Percentiles rank a stretch among this genome's conserved stretches.
Conservation (phyloP, 352 stramenopile genomes). For the Phytopythium sindhum region DNA sequence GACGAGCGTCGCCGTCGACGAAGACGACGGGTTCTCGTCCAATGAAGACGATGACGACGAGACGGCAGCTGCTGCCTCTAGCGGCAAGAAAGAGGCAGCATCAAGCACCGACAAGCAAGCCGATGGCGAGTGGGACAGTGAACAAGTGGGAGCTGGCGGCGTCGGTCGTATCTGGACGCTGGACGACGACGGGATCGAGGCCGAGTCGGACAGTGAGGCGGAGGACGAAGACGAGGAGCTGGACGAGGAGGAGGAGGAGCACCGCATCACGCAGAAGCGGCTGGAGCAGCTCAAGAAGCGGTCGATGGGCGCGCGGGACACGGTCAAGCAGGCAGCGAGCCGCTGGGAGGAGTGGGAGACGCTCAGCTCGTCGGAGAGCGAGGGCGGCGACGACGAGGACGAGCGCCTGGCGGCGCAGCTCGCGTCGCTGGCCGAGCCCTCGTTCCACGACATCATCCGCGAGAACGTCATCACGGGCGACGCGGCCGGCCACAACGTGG, state of each 20-base stretch:
- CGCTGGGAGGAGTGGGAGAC: conserved; percentile 82
- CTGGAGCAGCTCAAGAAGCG: conserved; percentile 69
- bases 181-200: conserved; percentile 79
- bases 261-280: conserved; percentile 16
- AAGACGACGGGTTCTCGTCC: conserved; percentile 73
- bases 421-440: conserved; percentile 34
- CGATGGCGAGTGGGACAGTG: conserved; percentile 49
- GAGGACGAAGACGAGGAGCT: conserved; percentile 53
- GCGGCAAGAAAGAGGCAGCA: conserved; percentile 10
- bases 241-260: conserved; percentile 29
- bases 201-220: conserved; percentile 59
- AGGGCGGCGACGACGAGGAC: conserved; percentile 56
- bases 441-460: conserved; percentile 76
- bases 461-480: conserved; percentile 82
- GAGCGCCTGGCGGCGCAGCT: conserved; percentile 34
- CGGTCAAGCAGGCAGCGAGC: conserved; percentile 47
- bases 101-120: background rate
- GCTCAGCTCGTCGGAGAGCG: conserved; percentile 69
- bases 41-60: conserved; percentile 51
- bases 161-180: conserved; percentile 80
- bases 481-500: conserved; percentile 68
- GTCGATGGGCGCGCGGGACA: conserved; percentile 63
- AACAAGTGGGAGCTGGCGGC: conserved; percentile 64
- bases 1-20: conserved; percentile 42
- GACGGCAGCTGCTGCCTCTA: conserved; percentile 3